Evolutionary conservation across 2,329 filamentous ascomycete genomes (phyloP).

Genomic region (Aspergillaceae sp.): DNA sequence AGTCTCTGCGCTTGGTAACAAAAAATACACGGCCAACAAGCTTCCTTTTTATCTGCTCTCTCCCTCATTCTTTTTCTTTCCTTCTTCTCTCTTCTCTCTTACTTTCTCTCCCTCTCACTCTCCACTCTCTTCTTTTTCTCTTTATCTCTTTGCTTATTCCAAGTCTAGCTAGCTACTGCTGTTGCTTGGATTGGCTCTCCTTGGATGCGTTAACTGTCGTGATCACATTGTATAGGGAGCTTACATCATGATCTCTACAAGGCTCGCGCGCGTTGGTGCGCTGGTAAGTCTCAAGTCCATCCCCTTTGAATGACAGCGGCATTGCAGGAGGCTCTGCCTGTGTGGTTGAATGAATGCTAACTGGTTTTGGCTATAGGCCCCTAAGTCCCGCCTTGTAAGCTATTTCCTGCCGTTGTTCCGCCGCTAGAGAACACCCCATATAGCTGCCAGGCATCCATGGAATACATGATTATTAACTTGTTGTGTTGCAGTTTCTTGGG

Average conservation of each 20-base stretch:
- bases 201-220: constrained; percentile 32
- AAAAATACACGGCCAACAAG: constrained; percentile 29
- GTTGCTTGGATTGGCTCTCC: constrained; percentile 22
- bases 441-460: not conserved
- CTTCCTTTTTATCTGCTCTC: constrained; percentile 29
- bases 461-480: constrained; percentile 15
- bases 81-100: constrained; percentile 18
- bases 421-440: not conserved
- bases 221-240: constrained; percentile 32
- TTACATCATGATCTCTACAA: constrained; percentile 41
- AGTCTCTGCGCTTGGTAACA: constrained; percentile 15
- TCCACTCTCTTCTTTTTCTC: constrained; percentile 23
- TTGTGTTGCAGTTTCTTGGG: constrained; percentile 48
- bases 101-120: constrained; percentile 28
- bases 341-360: constrained; percentile 15
- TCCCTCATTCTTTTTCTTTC: constrained; percentile 22
- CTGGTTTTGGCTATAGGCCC: constrained; percentile 23
- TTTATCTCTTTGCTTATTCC: constrained; percentile 27
- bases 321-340: not conserved
- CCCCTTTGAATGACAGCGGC: constrained; percentile 1
- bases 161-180: constrained; percentile 28
- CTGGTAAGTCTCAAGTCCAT: constrained; percentile 32
- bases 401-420: constrained; percentile 1
- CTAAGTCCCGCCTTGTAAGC: constrained; percentile 41
- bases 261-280: constrained; percentile 40